A percentile compares a stretch with the other conserved stretches of the same genome.
These are phyloP conservation scores for Chaetomium fimeti DNA, from an alignment of 495 filamentous ascomycete genomes.

Conservation along the genomic window DNA sequence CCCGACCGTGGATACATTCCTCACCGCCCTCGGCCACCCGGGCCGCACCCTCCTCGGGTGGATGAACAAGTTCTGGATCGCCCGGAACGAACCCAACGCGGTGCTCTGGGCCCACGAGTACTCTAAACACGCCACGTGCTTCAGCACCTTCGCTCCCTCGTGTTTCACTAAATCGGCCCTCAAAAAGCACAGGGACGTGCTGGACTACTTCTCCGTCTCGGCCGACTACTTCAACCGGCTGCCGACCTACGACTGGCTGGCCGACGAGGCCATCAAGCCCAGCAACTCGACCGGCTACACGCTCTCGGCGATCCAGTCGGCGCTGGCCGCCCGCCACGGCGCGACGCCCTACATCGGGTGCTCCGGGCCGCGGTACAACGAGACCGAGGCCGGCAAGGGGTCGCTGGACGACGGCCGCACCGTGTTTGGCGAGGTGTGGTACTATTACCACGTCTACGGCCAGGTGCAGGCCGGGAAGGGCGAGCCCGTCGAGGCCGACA, in stretches of 20 bases:
- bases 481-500: constrained; percentile 41
- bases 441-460: constrained; percentile 50
- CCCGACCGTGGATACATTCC: constrained; percentile 45
- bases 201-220: constrained; percentile 48
- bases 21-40: constrained; percentile 44
- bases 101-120: constrained; percentile 58
- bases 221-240: constrained; percentile 43
- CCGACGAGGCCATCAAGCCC: constrained; percentile 36
- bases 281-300: constrained; percentile 43
- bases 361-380: constrained; percentile 47
- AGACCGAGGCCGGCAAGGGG: constrained; percentile 44
- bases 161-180: constrained; percentile 47
- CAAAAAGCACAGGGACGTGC: constrained; percentile 44
- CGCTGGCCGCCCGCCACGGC: constrained; percentile 41
- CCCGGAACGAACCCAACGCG: constrained; percentile 40
- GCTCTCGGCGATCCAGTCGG: constrained; percentile 40
- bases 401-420: constrained; percentile 47
- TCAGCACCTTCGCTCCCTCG: constrained; percentile 48
- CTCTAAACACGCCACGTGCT: constrained; percentile 58
- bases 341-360: constrained; percentile 48
- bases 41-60: constrained; percentile 46
- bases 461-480: constrained; percentile 44
- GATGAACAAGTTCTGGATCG: constrained; percentile 55
- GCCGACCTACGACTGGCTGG: constrained; percentile 48
- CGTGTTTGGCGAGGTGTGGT: constrained; percentile 50